These are phyloP conservation scores for Penicillium sp. DNA, from an alignment of 2,329 filamentous ascomycete species.

Conservation along the genomic window DNA sequence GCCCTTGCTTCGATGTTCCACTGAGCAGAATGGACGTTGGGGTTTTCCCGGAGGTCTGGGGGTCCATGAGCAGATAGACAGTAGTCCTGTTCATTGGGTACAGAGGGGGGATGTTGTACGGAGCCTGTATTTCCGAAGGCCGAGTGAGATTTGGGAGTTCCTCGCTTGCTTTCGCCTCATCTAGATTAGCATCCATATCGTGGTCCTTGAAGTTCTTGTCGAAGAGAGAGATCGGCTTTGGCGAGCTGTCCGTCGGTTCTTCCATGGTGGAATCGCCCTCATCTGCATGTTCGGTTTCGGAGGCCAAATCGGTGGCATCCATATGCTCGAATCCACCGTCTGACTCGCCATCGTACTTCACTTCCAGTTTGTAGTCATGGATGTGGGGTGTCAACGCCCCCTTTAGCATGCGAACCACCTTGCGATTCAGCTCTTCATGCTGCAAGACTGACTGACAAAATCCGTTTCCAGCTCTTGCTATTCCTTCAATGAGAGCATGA, in stretches of 20 bases:
- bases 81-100: constrained; percentile 68
- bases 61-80: constrained; percentile 66
- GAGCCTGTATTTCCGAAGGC: constrained; percentile 66
- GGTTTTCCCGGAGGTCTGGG: constrained; percentile 48
- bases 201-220: constrained; percentile 53
- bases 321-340: constrained; percentile 65
- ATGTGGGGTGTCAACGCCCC: constrained; percentile 68
- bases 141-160: constrained; percentile 51
- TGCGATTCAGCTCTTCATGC: constrained; percentile 67
- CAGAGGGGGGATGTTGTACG: constrained; percentile 63
- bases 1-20: constrained; percentile 59
- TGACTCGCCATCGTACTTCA: constrained; percentile 55
- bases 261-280: constrained; percentile 16
- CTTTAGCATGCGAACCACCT: constrained; percentile 74
- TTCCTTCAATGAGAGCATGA: constrained; percentile 59
- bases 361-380: constrained; percentile 63
- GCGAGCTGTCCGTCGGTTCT: constrained; percentile 13
- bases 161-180: constrained; percentile 36
- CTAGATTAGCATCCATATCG: constrained; percentile 25
- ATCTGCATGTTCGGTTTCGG: constrained; percentile 6
- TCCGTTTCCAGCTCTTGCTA: constrained; percentile 60
- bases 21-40: constrained; percentile 61
- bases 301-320: constrained; percentile 7
- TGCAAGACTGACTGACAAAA: constrained; percentile 64
- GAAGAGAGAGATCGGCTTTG: constrained; percentile 62